These are phyloP conservation scores for Coemansia sp. DNA, from an alignment of 192 early-diverging fungal genomes.

Conservation along the genomic window DNA sequence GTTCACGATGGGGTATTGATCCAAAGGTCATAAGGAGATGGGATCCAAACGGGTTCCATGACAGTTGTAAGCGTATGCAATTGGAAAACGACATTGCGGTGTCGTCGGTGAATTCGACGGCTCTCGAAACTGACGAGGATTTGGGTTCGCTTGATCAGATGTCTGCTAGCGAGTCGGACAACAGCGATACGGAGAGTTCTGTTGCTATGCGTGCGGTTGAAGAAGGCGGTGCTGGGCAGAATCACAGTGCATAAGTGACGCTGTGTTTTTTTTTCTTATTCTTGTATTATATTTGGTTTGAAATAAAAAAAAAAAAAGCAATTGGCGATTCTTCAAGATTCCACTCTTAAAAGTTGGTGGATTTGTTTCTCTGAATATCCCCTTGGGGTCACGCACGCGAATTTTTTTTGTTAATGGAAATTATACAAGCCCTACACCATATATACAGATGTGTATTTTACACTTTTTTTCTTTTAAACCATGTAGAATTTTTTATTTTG, in stretches of 20 bases:
- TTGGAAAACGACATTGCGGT: background rate
- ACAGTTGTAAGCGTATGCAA: background rate
- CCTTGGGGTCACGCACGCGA: too few relatives aligned
- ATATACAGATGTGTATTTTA: too few relatives aligned
- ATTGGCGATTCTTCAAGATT: too few relatives aligned
- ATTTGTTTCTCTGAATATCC: too few relatives aligned
- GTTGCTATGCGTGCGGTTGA: background rate
- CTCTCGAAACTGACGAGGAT: background rate
- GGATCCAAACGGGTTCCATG: slow-evolving; percentile 37
- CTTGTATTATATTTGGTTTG: too few relatives aligned
- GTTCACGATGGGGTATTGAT: slow-evolving; percentile 33
- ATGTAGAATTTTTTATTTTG: too few relatives aligned
- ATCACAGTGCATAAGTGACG: background rate
- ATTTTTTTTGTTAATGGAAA: too few relatives aligned
- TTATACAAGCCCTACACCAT: too few relatives aligned
- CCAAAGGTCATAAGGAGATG: slow-evolving; percentile 24
- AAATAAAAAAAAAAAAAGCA: too few relatives aligned
- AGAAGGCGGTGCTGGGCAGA: background rate
- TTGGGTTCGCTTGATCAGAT: background rate
- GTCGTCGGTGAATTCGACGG: background rate
- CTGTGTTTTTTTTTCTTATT: too few relatives aligned
- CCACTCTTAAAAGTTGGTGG: too few relatives aligned
- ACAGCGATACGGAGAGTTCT: background rate
- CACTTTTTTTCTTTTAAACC: too few relatives aligned
- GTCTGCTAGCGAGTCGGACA: slow-evolving; percentile 13